Evolutionary conservation across 495 filamentous ascomycete species (phyloP), one percentile per base, ranked within the genome.

Genomic region (Aspergillus haitiensis): DNA sequence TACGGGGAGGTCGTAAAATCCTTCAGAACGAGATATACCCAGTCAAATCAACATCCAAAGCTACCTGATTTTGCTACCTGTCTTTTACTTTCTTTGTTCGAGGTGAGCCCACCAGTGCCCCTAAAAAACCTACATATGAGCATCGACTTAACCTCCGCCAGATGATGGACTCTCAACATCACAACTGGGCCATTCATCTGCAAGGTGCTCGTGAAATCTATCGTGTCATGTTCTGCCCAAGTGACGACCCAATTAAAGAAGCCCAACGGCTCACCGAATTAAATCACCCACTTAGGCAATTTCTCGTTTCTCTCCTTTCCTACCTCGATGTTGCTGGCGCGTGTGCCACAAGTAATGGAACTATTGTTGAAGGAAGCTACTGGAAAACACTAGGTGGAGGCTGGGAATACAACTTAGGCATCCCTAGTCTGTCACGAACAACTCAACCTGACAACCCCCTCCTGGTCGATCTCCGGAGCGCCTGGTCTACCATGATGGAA

Each of bases 91-190:
- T 72, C 69, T 54, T 40, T 76, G 4, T 78, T 78, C 34, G 75
- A 78, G 67, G 73, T 78, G 53, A 18, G 71, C 51, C 5, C 0
- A 27, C 21, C 21, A 27, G 21, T 27, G 21, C 10, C 31, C 36
- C 34, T 40, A 16, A 11, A 33, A 27, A n/a, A 7, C 18, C 12
- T 32, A 0, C 16, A 8, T 52, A 15, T 34, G 11, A 0, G n/a
- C 8, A 32, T 6, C 12, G 21, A 18, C 12, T 42, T 55, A 33
- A 39, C 37, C 39, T 45, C 6, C 21, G 16, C 35, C 7, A 77
- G 75, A 77, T 77, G 75, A 78, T 78, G 75, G 73, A 78, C 44
- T 78, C 75, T 2, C 75, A 78, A 54, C 64, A 78, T 33, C 63
- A 72, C 40, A 76, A 78, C 33, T 78, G 73, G 73, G 64, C 64